A percentile compares a stretch with the other conserved stretches of the same genome.
Conservation (phyloP, 106 monocot species). For the Dioscorea alata region DNA sequence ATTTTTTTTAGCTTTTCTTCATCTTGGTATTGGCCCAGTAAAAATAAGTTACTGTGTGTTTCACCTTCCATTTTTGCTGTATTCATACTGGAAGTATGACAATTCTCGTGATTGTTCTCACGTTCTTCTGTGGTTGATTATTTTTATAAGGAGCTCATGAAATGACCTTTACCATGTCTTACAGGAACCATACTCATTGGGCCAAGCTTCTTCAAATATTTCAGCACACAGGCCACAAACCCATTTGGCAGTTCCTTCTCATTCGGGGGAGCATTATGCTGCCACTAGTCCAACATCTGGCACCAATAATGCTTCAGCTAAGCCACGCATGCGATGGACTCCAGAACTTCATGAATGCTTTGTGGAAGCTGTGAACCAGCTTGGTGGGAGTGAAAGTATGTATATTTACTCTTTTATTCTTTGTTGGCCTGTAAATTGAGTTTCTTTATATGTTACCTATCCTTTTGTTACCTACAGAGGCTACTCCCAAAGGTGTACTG, state of each 20-base stretch:
- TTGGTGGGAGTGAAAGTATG: slow-evolving; percentile 92
- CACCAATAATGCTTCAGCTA: slow-evolving; percentile 32
- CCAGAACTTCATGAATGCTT: slow-evolving; percentile 85
- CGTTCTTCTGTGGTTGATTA: no score
- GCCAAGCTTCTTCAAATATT: slow-evolving; percentile 13
- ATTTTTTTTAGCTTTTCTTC: neutral
- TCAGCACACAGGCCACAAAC: slow-evolving; percentile 18
- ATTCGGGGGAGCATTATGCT: slow-evolving; percentile 28
- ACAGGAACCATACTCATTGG: neutral
- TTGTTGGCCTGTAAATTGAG: neutral
- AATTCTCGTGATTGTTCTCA: no score
- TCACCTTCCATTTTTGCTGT: no score
- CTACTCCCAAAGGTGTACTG: slow-evolving; percentile 90
- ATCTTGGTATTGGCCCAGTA: no score
- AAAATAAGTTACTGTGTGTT: no score
- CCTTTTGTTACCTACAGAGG: slow-evolving; percentile 25
- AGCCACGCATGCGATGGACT: slow-evolving; percentile 80
- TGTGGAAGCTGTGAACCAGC: slow-evolving; percentile 78
- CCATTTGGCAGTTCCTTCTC: slow-evolving; percentile 28
- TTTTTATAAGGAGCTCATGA: no score
- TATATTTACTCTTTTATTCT: neutral
- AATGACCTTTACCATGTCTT: no score
- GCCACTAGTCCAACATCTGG: slow-evolving; percentile 24
- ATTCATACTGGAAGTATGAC: no score
- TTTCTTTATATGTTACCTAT: neutral